phyloP scores from a whole-genome alignment of 2,329 filamentous ascomycete species.

The Fusarium liriodendri region DNA sequence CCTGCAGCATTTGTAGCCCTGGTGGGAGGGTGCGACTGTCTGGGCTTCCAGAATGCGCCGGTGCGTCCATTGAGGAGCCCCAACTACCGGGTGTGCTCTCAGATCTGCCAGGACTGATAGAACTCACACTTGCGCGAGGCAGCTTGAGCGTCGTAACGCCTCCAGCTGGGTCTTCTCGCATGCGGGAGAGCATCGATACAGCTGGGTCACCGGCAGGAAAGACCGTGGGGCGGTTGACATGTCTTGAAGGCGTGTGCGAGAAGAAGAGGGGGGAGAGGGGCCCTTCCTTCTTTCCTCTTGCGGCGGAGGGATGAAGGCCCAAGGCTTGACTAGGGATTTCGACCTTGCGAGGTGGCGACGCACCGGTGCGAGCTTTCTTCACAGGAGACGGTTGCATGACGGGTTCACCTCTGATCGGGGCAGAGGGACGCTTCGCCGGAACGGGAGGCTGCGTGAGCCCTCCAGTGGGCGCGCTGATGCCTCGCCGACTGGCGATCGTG shows the following conservation, averaged over 20 bases:
- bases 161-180: constrained; percentile 57
- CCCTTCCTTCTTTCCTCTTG: constrained; percentile 48
- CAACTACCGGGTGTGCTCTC: constrained; percentile 65
- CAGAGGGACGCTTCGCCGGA: constrained; percentile 43
- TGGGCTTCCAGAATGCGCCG: constrained; percentile 62
- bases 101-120: constrained; percentile 59
- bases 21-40: constrained; percentile 61
- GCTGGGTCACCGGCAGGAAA: constrained; percentile 55
- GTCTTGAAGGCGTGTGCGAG: constrained; percentile 55
- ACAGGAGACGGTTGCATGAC: constrained; percentile 50
- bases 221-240: constrained; percentile 51
- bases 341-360: constrained; percentile 58
- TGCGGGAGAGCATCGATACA: constrained; percentile 59
- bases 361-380: constrained; percentile 62
- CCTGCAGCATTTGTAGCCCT: constrained; percentile 67
- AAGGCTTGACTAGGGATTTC: constrained; percentile 51
- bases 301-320: constrained; percentile 39
- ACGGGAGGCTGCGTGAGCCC: constrained; percentile 30
- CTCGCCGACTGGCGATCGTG: constrained; percentile 29
- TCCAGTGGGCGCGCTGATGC: constrained; percentile 22
- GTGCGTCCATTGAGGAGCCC: constrained; percentile 65
- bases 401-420: constrained; percentile 34
- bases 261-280: constrained; percentile 66
- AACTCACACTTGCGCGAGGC: constrained; percentile 63
- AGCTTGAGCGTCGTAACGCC: constrained; percentile 66